Percentiles rank a stretch among this genome's conserved stretches.
Evolutionary conservation across 352 stramenopile species (phyloP).

Genomic region (Phytophthora ohioensis): DNA sequence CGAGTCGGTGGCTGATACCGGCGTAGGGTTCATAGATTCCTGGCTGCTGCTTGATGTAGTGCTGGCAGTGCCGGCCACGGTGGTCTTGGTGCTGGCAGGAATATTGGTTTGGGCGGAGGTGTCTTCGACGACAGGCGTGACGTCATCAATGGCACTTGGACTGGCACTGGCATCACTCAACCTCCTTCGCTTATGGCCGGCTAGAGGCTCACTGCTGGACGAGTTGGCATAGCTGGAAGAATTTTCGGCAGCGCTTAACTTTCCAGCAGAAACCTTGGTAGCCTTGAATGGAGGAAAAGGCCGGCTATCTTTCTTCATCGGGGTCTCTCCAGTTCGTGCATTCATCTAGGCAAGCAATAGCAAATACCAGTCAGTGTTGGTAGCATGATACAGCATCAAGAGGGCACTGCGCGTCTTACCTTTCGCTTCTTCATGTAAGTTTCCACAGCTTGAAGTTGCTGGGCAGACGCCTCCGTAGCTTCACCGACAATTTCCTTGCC

Average conservation of each 20-base stretch:
- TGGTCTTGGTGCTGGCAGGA: constrained; percentile 11
- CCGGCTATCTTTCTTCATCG: constrained; percentile 47
- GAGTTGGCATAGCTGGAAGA: constrained; percentile 1
- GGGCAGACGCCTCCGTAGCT: constrained; percentile 34
- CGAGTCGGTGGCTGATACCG: constrained; percentile 3
- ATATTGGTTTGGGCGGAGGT: constrained; percentile 1
- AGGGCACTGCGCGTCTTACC: constrained; percentile 29
- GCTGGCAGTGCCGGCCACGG: background rate
- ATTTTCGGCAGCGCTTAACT: background rate
- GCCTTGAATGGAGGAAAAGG: constrained; percentile 54
- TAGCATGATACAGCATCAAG: background rate
- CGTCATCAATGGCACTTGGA: constrained; percentile 12
- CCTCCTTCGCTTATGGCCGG: constrained; percentile 33
- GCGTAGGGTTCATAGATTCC: constrained; percentile 14
- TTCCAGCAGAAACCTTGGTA: constrained; percentile 39
- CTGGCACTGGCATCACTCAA: constrained; percentile 28
- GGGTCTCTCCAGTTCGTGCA: constrained; percentile 47
- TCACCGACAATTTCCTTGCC: constrained; percentile 39
- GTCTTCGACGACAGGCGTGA: constrained; percentile 11
- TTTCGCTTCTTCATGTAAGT: constrained; percentile 63
- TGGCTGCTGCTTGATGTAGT: constrained; percentile 21
- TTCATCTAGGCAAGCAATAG: constrained; percentile 40
- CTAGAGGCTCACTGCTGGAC: constrained; percentile 3
- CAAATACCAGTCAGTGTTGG: background rate
- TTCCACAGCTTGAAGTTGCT: constrained; percentile 49